phyloP scores from a whole-genome alignment of 2,329 filamentous ascomycete species.

The Fusarium sp. region DNA sequence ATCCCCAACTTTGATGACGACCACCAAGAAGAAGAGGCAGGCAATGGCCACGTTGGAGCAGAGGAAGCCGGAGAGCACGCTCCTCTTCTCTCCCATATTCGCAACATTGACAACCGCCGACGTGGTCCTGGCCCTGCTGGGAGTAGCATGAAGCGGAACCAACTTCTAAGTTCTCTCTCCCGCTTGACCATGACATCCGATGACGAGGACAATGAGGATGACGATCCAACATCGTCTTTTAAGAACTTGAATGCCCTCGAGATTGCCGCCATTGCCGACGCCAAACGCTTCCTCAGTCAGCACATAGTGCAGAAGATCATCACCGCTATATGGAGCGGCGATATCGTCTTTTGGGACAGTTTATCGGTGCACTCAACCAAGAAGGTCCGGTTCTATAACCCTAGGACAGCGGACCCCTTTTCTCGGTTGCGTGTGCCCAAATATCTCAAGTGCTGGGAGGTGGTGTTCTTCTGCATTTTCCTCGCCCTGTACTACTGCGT shows the following conservation, averaged over 20 bases:
- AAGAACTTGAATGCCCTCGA: slow-evolving; percentile 86
- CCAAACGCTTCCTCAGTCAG: slow-evolving; percentile 87
- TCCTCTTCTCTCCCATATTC: slow-evolving; percentile 56
- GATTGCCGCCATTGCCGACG: slow-evolving; percentile 82
- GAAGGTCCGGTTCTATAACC: slow-evolving; percentile 80
- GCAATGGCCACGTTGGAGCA: slow-evolving; percentile 37
- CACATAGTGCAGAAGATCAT: slow-evolving; percentile 84
- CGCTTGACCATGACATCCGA: slow-evolving; percentile 59
- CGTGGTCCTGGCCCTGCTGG: slow-evolving; percentile 47
- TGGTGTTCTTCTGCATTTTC: slow-evolving; percentile 81
- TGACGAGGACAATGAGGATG: slow-evolving; percentile 54
- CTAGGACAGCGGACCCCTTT: slow-evolving; percentile 74
- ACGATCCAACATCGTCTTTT: slow-evolving; percentile 77
- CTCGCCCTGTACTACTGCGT: slow-evolving; percentile 88
- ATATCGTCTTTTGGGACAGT: slow-evolving; percentile 87
- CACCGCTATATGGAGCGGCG: slow-evolving; percentile 85
- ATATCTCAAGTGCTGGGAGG: slow-evolving; percentile 87
- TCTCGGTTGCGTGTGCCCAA: slow-evolving; percentile 81
- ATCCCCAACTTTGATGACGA: slow-evolving; percentile 62
- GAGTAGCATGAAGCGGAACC: slow-evolving; percentile 58
- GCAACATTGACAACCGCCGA: slow-evolving; percentile 41
- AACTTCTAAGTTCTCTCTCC: slow-evolving; percentile 65
- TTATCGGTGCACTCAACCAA: slow-evolving; percentile 80
- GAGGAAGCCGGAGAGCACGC: slow-evolving; percentile 62
- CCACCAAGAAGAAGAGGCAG: slow-evolving; percentile 29